Evolutionary conservation across 139 green algal genomes (phyloP).

Genomic region (Coelastrella sp.): DNA sequence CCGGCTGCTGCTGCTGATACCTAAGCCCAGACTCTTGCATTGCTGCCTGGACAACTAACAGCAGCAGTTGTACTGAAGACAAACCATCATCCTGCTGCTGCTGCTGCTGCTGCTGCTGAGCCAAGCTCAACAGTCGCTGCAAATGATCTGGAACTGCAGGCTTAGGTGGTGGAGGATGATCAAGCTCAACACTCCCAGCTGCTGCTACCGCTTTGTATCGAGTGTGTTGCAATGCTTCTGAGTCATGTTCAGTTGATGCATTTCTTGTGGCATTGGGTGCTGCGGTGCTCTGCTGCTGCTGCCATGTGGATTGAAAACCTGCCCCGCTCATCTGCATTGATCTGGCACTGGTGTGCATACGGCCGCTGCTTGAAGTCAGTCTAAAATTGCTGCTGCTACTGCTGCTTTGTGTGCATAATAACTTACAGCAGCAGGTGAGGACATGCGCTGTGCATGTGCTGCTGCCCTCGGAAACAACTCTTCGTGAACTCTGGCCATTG

Average conservation of each 20-base stretch:
- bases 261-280: not conserved
- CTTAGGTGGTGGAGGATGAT: constrained; percentile 14
- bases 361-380: too few species aligned
- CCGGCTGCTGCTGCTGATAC: not conserved
- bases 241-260: not conserved
- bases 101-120: constrained; percentile 9
- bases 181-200: not conserved
- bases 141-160: constrained; percentile 19
- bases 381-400: too few species aligned
- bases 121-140: not conserved
- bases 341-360: too few species aligned
- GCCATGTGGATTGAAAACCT: too few species aligned
- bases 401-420: too few species aligned
- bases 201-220: not conserved
- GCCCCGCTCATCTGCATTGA: too few species aligned
- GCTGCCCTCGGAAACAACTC: too few species aligned
- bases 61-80: constrained; percentile 48
- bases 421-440: too few species aligned
- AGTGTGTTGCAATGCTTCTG: not conserved
- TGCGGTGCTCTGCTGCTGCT: not conserved
- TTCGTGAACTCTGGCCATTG: too few species aligned
- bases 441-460: too few species aligned
- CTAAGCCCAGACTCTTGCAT: constrained; percentile 59
- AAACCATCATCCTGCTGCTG: not conserved
- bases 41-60: constrained; percentile 59